These are phyloP conservation scores for Nicotiana undulata DNA, from an alignment of 257 asterid species.

Conservation along the genomic window DNA sequence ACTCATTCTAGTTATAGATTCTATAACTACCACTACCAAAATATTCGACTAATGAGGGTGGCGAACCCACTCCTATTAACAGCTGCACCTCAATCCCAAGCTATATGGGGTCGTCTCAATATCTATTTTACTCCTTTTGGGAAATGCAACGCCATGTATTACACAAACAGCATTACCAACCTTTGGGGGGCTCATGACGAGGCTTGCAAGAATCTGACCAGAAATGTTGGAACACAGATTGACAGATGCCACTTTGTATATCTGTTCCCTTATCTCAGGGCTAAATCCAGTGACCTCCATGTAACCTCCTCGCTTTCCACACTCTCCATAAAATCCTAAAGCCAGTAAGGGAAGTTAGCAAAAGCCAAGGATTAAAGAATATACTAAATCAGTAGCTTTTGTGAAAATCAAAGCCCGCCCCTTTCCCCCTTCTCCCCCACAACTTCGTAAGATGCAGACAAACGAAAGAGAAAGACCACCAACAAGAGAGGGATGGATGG, in stretches of 20 bases:
- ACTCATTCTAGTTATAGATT: neutral
- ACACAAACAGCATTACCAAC: slow-evolving; percentile 17
- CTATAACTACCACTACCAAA: neutral
- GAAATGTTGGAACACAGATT: slow-evolving; percentile 95
- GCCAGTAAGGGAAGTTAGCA: neutral
- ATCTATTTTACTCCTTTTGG: neutral
- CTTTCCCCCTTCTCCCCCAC: neutral
- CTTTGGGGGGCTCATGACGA: slow-evolving; percentile 93
- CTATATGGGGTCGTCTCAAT: neutral
- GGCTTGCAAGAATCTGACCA: slow-evolving; percentile 96
- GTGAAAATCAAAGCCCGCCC: neutral
- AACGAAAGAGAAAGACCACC: neutral
- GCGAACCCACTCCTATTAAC: neutral
- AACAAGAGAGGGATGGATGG: neutral
- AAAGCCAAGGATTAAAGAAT: neutral
- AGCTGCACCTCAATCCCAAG: neutral
- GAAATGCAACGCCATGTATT: neutral
- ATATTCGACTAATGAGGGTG: neutral
- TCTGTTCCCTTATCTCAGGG: slow-evolving; percentile 81
- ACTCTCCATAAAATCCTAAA: slow-evolving; percentile 90
- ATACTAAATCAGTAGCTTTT: neutral
- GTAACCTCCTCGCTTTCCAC: slow-evolving; percentile 96
- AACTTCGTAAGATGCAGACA: neutral
- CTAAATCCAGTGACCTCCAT: slow-evolving; percentile 96
- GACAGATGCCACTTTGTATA: slow-evolving; percentile 93